Percentiles rank a stretch among this genome's conserved stretches.
Evolutionary conservation across 192 early-diverging fungal species (phyloP).

Genomic region (Linnemannia zychae): DNA sequence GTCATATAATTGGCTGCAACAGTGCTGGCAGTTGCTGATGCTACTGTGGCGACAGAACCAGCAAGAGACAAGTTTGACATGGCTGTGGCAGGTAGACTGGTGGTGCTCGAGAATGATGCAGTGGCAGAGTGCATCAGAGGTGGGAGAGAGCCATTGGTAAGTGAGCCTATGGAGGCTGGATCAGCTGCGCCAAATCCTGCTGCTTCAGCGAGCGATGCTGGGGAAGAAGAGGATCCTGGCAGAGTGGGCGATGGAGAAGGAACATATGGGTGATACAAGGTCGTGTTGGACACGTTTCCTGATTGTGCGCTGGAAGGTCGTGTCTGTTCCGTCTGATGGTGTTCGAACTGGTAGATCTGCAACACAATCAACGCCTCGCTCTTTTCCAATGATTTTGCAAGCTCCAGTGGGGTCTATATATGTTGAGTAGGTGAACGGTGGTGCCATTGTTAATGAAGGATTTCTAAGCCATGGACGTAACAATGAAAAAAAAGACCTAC

Average conservation of each 20-base stretch:
- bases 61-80: conserved; percentile 4
- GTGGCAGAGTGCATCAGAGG: conserved; percentile 21
- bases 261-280: conserved; percentile 35
- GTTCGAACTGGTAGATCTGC: conserved; percentile 60
- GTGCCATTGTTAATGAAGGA: too few relatives aligned
- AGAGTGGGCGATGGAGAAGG: conserved; percentile 40
- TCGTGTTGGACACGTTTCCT: conserved; percentile 37
- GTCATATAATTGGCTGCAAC: not conserved
- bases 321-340: conserved; percentile 53
- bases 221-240: conserved; percentile 31
- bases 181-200: conserved; percentile 29
- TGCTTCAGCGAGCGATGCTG: conserved; percentile 35
- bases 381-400: conserved; percentile 66
- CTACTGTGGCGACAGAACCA: not conserved
- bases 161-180: conserved; percentile 24
- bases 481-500: not conserved
- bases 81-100: conserved; percentile 10
- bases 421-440: not conserved
- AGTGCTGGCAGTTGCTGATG: not conserved
- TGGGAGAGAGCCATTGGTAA: conserved; percentile 21
- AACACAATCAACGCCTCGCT: conserved; percentile 67
- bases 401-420: conserved; percentile 64
- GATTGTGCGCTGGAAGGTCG: conserved; percentile 51
- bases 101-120: conserved; percentile 26
- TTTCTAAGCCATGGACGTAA: not conserved